Conservation (phyloP, 2,329 filamentous ascomycete genomes). For the Magnaporthales sp. region DNA sequence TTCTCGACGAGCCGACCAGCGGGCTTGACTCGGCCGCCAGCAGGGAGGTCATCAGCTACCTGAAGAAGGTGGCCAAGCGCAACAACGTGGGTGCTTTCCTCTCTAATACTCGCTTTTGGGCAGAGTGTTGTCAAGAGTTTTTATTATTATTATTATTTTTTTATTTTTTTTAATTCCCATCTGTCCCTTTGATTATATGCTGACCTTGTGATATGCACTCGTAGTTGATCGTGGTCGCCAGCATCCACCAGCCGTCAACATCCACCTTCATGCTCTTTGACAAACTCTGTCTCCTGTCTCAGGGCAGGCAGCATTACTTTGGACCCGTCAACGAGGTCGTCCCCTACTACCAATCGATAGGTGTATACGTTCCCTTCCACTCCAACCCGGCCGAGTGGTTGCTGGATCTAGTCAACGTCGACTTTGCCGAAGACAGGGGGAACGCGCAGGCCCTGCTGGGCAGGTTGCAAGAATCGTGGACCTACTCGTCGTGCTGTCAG, state of each 20-base stretch:
- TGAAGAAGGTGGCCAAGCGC: slow-evolving; percentile 55
- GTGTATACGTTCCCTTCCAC: slow-evolving; percentile 55
- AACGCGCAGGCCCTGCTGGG: slow-evolving; percentile 39
- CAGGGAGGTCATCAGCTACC: slow-evolving; percentile 67
- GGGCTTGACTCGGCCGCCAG: slow-evolving; percentile 73
- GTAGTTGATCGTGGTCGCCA: slow-evolving; percentile 68
- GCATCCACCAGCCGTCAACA: slow-evolving; percentile 79
- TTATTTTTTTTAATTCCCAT: not conserved
- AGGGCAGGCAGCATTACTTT: slow-evolving; percentile 64
- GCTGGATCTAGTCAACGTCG: slow-evolving; percentile 69
- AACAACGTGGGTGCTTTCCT: slow-evolving; percentile 44
- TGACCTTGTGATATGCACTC: not conserved
- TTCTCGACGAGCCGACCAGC: slow-evolving; percentile 77
- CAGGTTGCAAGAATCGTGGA: slow-evolving; percentile 48
- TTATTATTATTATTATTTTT: no score
- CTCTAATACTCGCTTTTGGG: not conserved
- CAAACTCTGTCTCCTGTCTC: slow-evolving; percentile 65
- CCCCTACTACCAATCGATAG: slow-evolving; percentile 55
- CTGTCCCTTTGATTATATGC: not conserved
- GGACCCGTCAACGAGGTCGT: slow-evolving; percentile 50
- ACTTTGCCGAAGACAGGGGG: slow-evolving; percentile 51
- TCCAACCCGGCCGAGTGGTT: slow-evolving; percentile 76
- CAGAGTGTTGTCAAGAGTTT: no score
- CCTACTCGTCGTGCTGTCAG: slow-evolving; percentile 26
- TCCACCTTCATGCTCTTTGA: slow-evolving; percentile 75